Percentiles rank a stretch among this genome's conserved stretches.
Conservation (phyloP, 2,329 filamentous ascomycete species). For the Ilyonectria robusta region DNA sequence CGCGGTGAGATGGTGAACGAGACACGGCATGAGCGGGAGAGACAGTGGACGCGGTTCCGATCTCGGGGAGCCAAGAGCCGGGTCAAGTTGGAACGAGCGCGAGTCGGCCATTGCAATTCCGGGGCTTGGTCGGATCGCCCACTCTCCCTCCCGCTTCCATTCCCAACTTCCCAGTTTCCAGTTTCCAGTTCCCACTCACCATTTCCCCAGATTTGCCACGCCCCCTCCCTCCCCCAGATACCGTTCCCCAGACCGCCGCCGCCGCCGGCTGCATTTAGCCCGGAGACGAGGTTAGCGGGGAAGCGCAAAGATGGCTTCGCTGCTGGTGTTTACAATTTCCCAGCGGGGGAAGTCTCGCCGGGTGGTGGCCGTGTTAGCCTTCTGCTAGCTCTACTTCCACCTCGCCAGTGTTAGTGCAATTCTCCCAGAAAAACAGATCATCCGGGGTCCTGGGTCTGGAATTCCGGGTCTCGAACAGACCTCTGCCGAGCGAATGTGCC, state of each 20-base stretch:
- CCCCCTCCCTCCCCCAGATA: constrained; percentile 21
- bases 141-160: not conserved
- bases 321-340: constrained; percentile 9
- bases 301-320: constrained; percentile 11
- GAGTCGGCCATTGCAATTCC: constrained; percentile 3
- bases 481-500: constrained; percentile 12
- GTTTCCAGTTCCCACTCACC: not conserved
- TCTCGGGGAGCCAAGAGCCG: constrained; percentile 21
- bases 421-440: constrained; percentile 6
- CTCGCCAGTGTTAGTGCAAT: constrained; percentile 7
- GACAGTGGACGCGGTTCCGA: constrained; percentile 35
- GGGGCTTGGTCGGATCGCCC: not conserved
- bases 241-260: constrained; percentile 11
- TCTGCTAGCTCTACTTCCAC: not conserved
- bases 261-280: constrained; percentile 8
- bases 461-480: not conserved
- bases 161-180: not conserved
- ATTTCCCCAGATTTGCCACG: constrained; percentile 16
- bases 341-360: constrained; percentile 18
- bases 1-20: constrained; percentile 21
- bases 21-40: not conserved
- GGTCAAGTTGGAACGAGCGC: not conserved
- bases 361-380: constrained; percentile 1
- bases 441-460: constrained; percentile 1
- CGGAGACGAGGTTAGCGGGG: constrained; percentile 11